Conservation (phyloP, 202 grass and related monocot species). For the Hordeum pubiflorum region DNA sequence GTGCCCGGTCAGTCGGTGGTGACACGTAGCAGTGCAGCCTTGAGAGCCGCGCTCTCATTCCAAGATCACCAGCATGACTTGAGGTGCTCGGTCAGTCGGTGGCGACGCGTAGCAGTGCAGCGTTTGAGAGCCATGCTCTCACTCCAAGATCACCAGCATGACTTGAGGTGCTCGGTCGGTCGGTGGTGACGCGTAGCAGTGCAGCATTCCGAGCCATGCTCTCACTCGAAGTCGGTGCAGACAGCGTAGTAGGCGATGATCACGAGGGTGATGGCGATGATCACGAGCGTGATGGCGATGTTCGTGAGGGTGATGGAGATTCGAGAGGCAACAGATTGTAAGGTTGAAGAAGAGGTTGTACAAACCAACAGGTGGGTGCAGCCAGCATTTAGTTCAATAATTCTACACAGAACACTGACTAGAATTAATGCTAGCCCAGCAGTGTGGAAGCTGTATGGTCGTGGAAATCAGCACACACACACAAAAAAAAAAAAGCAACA, state of each 20-base stretch:
- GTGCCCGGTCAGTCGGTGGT: neutral
- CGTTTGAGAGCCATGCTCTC: neutral
- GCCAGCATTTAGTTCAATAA: constrained; percentile 23
- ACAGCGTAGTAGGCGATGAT: constrained; percentile 17
- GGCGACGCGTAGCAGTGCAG: no score
- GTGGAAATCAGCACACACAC: constrained; percentile 34
- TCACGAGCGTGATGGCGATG: neutral
- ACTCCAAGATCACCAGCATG: neutral
- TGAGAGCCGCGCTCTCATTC: neutral
- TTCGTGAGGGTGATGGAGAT: neutral
- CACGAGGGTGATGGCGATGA: neutral
- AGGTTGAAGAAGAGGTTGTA: constrained; percentile 29
- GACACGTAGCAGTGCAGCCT: no score
- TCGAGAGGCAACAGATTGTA: constrained; percentile 13
- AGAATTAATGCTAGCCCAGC: constrained; percentile 24
- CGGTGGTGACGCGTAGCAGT: no score
- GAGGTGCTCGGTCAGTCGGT: neutral
- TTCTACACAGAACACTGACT: constrained; percentile 24
- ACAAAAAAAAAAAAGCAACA: constrained; percentile 15
- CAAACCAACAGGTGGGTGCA: constrained; percentile 2
- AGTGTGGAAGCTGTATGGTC: constrained; percentile 35
- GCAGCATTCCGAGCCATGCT: no score
- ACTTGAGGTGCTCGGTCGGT: neutral
- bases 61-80: neutral
- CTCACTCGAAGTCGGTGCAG: constrained; percentile 32